A percentile compares a stretch with the other conserved stretches of the same genome.
Evolutionary conservation across 805 yeast genomes (phyloP).

Genomic region (Metschnikowia similis): DNA sequence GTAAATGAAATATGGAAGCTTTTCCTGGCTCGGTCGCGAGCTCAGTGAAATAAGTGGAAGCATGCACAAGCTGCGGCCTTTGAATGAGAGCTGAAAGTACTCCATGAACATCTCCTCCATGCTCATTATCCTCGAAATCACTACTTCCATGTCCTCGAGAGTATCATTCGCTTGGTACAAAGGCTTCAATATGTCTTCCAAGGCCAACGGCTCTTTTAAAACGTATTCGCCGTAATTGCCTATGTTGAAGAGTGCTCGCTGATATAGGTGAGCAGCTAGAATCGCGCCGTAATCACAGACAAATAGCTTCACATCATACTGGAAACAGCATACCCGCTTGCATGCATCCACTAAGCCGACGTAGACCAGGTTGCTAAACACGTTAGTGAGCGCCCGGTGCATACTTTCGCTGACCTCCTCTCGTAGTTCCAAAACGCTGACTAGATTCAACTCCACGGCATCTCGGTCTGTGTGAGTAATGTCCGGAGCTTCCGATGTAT

Average conservation of each 20-base stretch:
- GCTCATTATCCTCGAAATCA: slow-evolving; percentile 19
- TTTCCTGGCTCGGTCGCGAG: slow-evolving; percentile 57
- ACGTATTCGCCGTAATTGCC: slow-evolving; percentile 64
- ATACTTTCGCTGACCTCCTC: slow-evolving; percentile 43
- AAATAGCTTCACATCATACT: slow-evolving; percentile 71
- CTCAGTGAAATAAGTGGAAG: slow-evolving; percentile 69
- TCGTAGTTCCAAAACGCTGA: slow-evolving; percentile 57
- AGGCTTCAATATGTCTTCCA: slow-evolving; percentile 34
- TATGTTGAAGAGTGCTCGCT: slow-evolving; percentile 71
- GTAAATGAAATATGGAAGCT: slow-evolving; percentile 64
- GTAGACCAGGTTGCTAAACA: slow-evolving; percentile 65
- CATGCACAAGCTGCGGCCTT: slow-evolving; percentile 36
- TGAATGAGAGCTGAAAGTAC: slow-evolving; percentile 51
- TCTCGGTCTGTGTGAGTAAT: slow-evolving; percentile 11
- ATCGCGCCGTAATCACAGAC: slow-evolving; percentile 77
- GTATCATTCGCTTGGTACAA: slow-evolving; percentile 25
- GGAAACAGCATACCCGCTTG: slow-evolving; percentile 75
- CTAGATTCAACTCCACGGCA: slow-evolving; percentile 44
- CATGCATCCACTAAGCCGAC: slow-evolving; percentile 79
- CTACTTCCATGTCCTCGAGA: slow-evolving; percentile 16
- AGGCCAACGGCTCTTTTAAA: slow-evolving; percentile 20
- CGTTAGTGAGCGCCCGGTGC: slow-evolving; percentile 54
- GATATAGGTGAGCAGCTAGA: slow-evolving; percentile 70
- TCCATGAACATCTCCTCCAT: slow-evolving; percentile 80
- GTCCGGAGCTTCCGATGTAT: background rate